Evolutionary conservation across 2,329 filamentous ascomycete genomes (phyloP).

Genomic region (Calonectria hongkongensis): DNA sequence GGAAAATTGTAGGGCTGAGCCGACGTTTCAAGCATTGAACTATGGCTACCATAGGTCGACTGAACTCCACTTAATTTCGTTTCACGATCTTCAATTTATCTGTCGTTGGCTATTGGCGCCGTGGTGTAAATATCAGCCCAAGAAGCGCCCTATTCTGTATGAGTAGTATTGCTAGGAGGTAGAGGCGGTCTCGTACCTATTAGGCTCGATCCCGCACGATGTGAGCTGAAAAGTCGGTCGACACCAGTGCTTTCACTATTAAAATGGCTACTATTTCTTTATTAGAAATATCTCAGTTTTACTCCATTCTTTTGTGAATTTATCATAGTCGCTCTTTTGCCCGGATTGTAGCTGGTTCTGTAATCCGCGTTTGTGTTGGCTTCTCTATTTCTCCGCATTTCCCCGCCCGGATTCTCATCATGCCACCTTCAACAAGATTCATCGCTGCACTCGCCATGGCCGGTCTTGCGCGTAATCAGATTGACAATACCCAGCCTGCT

Average conservation of each 20-base stretch:
- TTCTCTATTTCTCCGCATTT: conserved; percentile 17
- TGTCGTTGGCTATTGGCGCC: neutral
- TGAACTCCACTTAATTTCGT: conserved; percentile 4
- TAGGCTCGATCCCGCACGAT: neutral
- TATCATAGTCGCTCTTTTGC: neutral
- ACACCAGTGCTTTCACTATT: neutral
- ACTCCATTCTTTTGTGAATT: neutral
- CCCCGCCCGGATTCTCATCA: neutral
- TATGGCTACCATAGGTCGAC: neutral
- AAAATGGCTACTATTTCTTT: neutral
- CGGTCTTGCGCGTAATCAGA: neutral
- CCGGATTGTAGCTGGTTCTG: conserved; percentile 5
- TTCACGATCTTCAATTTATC: conserved; percentile 16
- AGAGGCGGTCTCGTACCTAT: neutral
- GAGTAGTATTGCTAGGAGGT: neutral
- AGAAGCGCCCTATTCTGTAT: neutral
- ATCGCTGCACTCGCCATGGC: conserved; percentile 23
- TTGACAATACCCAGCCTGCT: conserved; percentile 62
- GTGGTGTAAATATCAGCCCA: neutral
- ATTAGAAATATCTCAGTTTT: neutral
- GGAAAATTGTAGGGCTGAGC: conserved; percentile 34
- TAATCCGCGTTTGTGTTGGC: neutral
- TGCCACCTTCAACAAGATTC: conserved; percentile 18
- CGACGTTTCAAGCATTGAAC: conserved; percentile 5
- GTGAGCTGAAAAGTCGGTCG: neutral